These are phyloP conservation scores for Solanum stenotomum DNA, from an alignment of 257 asterid species.

Conservation along the genomic window DNA sequence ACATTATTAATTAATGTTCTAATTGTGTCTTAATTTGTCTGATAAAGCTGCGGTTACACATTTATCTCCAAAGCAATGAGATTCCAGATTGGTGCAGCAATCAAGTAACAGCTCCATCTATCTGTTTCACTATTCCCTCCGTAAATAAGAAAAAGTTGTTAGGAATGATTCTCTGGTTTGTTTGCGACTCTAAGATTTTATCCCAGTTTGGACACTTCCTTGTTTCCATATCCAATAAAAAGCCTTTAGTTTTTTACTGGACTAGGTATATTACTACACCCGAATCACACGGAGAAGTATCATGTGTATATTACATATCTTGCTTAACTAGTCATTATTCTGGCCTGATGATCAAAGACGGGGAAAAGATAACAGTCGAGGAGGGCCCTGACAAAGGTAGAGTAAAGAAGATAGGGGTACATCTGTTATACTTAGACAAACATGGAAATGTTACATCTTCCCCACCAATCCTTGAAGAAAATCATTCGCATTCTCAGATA, in stretches of 20 bases:
- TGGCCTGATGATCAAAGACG: background rate
- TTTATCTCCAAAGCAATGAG: too few species aligned
- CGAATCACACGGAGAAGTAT: background rate
- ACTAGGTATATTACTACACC: background rate
- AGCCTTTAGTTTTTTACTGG: background rate
- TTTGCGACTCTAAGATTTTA: background rate
- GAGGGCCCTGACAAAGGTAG: background rate
- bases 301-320: background rate
- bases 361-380: background rate
- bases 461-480: too few species aligned
- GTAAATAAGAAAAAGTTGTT: background rate
- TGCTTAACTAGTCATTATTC: background rate
- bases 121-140: background rate
- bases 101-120: too few species aligned
- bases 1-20: too few species aligned
- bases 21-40: too few species aligned
- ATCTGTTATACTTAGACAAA: background rate
- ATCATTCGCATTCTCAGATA: background rate
- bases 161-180: background rate
- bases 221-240: background rate
- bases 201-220: background rate
- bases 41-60: too few species aligned
- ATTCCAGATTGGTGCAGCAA: too few species aligned
- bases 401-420: background rate
- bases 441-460: background rate